Percentiles rank a stretch among this genome's conserved stretches.
These are phyloP conservation scores for Croton setiger DNA, from an alignment of 441 rosid genomes.

Conservation along the genomic window DNA sequence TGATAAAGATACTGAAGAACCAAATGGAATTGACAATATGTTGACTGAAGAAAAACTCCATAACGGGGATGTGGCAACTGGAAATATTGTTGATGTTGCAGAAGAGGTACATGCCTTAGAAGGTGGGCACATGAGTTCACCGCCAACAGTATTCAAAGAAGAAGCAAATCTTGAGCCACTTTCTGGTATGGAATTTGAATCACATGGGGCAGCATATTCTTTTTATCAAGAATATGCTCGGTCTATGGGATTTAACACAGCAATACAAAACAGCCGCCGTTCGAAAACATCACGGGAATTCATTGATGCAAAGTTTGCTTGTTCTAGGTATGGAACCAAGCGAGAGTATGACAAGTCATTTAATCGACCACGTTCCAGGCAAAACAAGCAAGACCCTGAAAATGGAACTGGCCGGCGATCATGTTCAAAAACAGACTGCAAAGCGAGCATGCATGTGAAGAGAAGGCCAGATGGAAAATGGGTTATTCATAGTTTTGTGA, in stretches of 20 bases:
- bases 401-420: conserved; percentile 69
- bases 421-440: conserved; percentile 81
- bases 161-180: conserved; percentile 72
- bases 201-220: conserved; percentile 78
- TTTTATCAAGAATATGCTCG: conserved; percentile 87
- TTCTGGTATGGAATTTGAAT: conserved; percentile 84
- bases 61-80: conserved; percentile 44
- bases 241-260: conserved; percentile 75
- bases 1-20: conserved; percentile 52
- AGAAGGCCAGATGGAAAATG: conserved; percentile 82
- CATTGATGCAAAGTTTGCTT: conserved; percentile 87
- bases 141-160: conserved; percentile 42
- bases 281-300: conserved; percentile 82
- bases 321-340: conserved; percentile 86
- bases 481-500: conserved; percentile 79
- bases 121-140: conserved; percentile 38
- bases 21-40: conserved; percentile 51
- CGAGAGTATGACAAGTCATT: conserved; percentile 81
- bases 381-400: conserved; percentile 72
- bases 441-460: conserved; percentile 96
- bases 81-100: conserved; percentile 42
- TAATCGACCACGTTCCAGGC: conserved; percentile 71
- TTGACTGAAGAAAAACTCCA: conserved; percentile 50
- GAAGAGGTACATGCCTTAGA: conserved; percentile 43
- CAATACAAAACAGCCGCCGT: conserved; percentile 85